These are phyloP conservation scores for Scorias spongiosa DNA, from an alignment of 2,329 filamentous ascomycete species.

Conservation along the genomic window DNA sequence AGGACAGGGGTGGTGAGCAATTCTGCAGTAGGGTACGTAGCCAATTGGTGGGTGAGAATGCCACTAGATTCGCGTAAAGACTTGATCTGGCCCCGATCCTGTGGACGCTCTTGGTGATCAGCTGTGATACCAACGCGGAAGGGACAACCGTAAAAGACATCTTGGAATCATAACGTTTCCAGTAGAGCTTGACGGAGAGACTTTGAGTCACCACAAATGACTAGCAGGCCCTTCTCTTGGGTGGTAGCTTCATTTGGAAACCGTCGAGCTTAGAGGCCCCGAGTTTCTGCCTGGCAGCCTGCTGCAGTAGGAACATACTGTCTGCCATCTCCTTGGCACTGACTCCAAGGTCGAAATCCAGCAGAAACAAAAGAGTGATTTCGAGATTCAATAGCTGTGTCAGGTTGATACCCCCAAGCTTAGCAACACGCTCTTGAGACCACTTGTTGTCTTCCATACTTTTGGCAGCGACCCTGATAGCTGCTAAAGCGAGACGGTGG, in stretches of 20 bases:
- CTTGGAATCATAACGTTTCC: no score
- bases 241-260: conserved; percentile 18
- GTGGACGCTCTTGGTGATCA: no score
- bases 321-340: conserved; percentile 16
- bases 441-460: conserved; percentile 86
- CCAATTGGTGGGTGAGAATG: no score
- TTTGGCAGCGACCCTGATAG: conserved; percentile 80
- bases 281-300: conserved; percentile 16
- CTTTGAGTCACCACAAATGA: background rate
- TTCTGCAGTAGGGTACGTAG: no score
- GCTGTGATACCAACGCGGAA: no score
- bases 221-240: conserved; percentile 8
- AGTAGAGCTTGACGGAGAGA: no score
- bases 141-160: no score
- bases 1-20: no score
- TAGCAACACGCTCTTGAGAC: conserved; percentile 67
- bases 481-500: conserved; percentile 72
- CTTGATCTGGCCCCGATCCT: no score
- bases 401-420: conserved; percentile 76
- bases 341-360: conserved; percentile 57
- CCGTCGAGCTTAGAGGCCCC: conserved; percentile 11
- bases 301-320: conserved; percentile 20
- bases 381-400: conserved; percentile 70
- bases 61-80: no score
- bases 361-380: conserved; percentile 53